A percentile compares a stretch with the other conserved stretches of the same genome.
Evolutionary conservation across 345 rosid species (phyloP).

Genomic region (Psidium friedrichsthalianum): DNA sequence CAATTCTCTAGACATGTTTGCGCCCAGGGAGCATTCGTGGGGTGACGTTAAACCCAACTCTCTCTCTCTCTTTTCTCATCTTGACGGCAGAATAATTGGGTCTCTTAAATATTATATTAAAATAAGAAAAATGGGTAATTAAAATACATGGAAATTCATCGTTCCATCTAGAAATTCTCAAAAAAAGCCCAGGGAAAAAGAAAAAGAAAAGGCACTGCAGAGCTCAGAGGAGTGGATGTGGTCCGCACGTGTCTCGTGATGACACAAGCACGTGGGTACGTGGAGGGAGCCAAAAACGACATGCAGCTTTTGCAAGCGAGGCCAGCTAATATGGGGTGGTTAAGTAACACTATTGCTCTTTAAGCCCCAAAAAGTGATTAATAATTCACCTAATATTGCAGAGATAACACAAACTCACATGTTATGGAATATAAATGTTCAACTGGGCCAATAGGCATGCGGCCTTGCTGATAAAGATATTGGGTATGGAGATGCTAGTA

Average conservation of each 20-base stretch:
- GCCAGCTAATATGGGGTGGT: not conserved
- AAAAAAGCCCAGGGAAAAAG: not conserved
- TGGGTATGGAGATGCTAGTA: too few relatives aligned
- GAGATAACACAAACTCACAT: not conserved
- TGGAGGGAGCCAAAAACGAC: not conserved
- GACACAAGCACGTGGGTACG: slow-evolving; percentile 30
- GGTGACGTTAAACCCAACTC: slow-evolving; percentile 17
- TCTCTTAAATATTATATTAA: not conserved
- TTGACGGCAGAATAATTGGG: not conserved
- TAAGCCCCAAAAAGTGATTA: not conserved
- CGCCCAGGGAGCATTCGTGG: slow-evolving; percentile 15
- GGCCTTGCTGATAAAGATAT: too few relatives aligned
- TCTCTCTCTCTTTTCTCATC: not conserved
- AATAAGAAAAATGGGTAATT: not conserved
- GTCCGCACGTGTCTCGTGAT: slow-evolving; percentile 29
- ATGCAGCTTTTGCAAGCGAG: slow-evolving; percentile 7
- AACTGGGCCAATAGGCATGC: too few relatives aligned
- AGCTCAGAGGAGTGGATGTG: slow-evolving; percentile 3
- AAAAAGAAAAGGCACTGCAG: not conserved
- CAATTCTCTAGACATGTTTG: slow-evolving; percentile 39
- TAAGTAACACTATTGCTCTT: not conserved
- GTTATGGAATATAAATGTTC: not conserved
- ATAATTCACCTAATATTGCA: not conserved
- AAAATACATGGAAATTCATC: not conserved
- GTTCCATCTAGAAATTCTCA: not conserved